Percentiles rank a stretch among this genome's conserved stretches.
phyloP scores from a whole-genome alignment of 805 yeast species.

The Groenewaldozyma salmanticensis region DNA sequence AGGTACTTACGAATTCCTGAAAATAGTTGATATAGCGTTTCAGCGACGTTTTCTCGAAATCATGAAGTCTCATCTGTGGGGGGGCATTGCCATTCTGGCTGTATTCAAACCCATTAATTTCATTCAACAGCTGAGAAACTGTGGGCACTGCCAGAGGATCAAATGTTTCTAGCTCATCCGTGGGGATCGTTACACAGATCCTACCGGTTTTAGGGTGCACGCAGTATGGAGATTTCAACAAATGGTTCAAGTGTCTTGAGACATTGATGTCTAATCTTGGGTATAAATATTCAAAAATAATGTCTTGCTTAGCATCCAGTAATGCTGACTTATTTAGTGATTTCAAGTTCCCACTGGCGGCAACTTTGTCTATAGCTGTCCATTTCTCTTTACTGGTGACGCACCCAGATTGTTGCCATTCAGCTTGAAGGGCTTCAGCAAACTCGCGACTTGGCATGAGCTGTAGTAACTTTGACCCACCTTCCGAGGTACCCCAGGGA shows the following conservation, averaged over 20 bases:
- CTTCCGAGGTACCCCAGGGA: conserved; percentile 61
- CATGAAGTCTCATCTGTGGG: conserved; percentile 22
- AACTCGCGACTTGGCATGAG: conserved; percentile 50
- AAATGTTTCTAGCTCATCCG: conserved; percentile 38
- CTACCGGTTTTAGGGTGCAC: conserved; percentile 94
- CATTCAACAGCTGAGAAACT: conserved; percentile 50
- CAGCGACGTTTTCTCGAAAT: conserved; percentile 57
- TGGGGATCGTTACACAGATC: conserved; percentile 73
- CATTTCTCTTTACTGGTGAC: conserved; percentile 59
- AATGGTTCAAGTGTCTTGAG: conserved; percentile 78
- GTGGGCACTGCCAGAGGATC: conserved; percentile 78
- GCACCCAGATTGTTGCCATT: conserved; percentile 47
- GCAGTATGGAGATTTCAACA: conserved; percentile 93
- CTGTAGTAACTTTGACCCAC: conserved; percentile 47
- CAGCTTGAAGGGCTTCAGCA: conserved; percentile 37
- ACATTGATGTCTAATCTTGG: conserved; percentile 93
- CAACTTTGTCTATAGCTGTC: conserved; percentile 50
- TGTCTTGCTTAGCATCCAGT: conserved; percentile 70
- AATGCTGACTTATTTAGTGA: conserved; percentile 37
- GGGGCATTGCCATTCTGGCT: conserved; percentile 15
- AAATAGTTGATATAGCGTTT: conserved; percentile 64
- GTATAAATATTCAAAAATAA: conserved; percentile 69
- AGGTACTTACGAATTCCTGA: conserved; percentile 46
- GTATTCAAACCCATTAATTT: conserved; percentile 37
- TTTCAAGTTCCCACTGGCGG: conserved; percentile 31